Conservation (phyloP, 179 eudicot species). For the Amaranthus tricolor region DNA sequence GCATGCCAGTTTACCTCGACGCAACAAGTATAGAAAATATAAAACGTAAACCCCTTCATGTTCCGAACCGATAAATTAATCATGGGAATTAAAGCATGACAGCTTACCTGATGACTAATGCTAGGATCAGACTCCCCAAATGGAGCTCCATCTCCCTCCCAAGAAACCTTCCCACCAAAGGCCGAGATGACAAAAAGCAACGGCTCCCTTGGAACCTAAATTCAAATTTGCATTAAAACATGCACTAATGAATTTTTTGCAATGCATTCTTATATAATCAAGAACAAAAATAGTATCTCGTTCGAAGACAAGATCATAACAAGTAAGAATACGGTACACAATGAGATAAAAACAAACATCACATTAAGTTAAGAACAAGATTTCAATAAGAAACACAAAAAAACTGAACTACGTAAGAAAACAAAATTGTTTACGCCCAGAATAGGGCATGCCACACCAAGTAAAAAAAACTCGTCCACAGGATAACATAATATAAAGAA, state of each 20-base stretch:
- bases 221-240: background rate
- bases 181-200: slow-evolving; percentile 86
- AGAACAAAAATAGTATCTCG: background rate
- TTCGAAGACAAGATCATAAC: background rate
- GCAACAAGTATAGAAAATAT: too few relatives aligned
- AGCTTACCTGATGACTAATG: slow-evolving; percentile 79
- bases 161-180: slow-evolving; percentile 87
- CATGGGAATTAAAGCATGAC: background rate
- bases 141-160: slow-evolving; percentile 97
- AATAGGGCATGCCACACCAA: too few relatives aligned
- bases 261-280: background rate
- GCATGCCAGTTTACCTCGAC: too few relatives aligned
- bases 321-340: background rate
- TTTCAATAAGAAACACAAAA: background rate
- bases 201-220: slow-evolving; percentile 88
- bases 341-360: background rate
- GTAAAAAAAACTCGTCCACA: background rate
- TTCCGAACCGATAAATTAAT: background rate
- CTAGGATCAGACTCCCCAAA: slow-evolving; percentile 64
- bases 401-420: background rate
- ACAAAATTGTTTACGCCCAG: too few relatives aligned
- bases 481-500: background rate
- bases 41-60: too few relatives aligned
- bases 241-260: background rate
- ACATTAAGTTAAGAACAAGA: background rate